A percentile compares a stretch with the other conserved stretches of the same genome.
Evolutionary conservation across 768 basidiomycete species (phyloP).

Genomic region (Pluteus cervinus): DNA sequence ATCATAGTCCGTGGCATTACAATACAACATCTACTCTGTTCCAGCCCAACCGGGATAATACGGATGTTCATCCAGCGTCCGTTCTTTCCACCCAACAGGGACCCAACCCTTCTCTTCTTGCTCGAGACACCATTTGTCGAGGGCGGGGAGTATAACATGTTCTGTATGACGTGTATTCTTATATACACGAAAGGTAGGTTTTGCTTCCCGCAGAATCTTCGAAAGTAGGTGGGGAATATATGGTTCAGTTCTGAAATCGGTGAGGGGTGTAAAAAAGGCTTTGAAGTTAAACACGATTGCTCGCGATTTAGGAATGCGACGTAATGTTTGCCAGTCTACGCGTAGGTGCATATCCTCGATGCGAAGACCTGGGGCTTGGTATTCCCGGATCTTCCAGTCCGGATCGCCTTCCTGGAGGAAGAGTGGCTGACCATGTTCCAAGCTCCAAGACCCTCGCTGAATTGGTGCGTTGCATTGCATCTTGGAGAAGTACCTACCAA

Average conservation of each 20-base stretch:
- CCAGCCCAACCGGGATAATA: constrained; percentile 45
- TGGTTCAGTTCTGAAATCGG: constrained; percentile 35
- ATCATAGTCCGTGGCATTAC: too few relatives aligned
- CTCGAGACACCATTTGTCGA: constrained; percentile 39
- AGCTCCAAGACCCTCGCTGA: constrained; percentile 45
- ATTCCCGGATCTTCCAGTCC: constrained; percentile 25
- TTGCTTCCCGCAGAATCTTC: constrained; percentile 35
- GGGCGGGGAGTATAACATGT: constrained; percentile 38
- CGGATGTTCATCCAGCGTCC: constrained; percentile 44
- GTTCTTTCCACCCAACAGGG: constrained; percentile 40
- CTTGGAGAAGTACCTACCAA: constrained; percentile 40
- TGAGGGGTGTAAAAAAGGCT: constrained; percentile 44
- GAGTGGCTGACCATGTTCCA: constrained; percentile 45
- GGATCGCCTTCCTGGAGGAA: constrained; percentile 35
- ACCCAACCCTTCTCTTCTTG: constrained; percentile 42
- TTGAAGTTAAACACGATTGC: constrained; percentile 52
- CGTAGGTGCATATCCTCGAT: constrained; percentile 38
- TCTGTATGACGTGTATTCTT: constrained; percentile 36
- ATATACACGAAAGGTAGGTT: constrained; percentile 33
- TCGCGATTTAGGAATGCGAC: constrained; percentile 39
- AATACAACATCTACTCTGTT: neutral
- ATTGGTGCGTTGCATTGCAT: constrained; percentile 43
- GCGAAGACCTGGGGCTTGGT: constrained; percentile 27
- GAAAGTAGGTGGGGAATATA: constrained; percentile 42
- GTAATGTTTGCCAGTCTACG: constrained; percentile 52